These are phyloP conservation scores for Pseudopithomyces maydicus DNA, from an alignment of 2,329 filamentous ascomycete species.

Conservation along the genomic window DNA sequence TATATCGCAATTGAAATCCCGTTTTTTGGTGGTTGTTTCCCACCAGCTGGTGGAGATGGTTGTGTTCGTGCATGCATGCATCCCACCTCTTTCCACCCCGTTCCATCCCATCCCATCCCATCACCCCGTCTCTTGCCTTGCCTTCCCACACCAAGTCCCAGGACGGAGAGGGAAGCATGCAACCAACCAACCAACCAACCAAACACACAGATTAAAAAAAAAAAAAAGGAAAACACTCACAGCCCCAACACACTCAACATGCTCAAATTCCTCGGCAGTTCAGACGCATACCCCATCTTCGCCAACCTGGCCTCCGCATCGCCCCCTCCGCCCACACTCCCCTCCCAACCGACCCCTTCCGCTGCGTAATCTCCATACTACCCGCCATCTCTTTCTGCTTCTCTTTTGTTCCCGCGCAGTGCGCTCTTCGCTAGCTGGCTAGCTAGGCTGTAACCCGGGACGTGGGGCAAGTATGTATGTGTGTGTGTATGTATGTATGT, in stretches of 20 bases:
- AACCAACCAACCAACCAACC: no score
- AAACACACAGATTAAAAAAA: neutral
- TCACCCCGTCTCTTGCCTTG: no score
- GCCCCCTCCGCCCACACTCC: conserved; percentile 50
- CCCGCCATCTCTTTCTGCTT: conserved; percentile 16
- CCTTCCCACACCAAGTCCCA: no score
- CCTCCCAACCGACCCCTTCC: conserved; percentile 13
- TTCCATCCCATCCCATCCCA: no score
- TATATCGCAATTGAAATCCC: no score
- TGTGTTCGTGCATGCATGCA: neutral
- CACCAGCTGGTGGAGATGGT: no score
- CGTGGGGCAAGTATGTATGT: no score
- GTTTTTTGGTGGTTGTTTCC: neutral
- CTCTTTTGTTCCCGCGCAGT: neutral
- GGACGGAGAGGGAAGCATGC: no score
- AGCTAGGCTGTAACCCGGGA: no score
- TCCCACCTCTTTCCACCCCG: neutral
- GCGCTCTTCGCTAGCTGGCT: no score
- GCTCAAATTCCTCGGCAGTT: conserved; percentile 68
- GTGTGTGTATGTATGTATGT: no score
- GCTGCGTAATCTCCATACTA: conserved; percentile 24
- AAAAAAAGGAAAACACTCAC: conserved; percentile 36
- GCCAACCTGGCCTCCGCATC: conserved; percentile 66
- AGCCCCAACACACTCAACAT: conserved; percentile 73
- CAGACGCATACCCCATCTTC: conserved; percentile 70